Evolutionary conservation across 805 yeast species (phyloP), one percentile per base, ranked within the genome.

Genomic region (Debaryomyces hansenii): DNA sequence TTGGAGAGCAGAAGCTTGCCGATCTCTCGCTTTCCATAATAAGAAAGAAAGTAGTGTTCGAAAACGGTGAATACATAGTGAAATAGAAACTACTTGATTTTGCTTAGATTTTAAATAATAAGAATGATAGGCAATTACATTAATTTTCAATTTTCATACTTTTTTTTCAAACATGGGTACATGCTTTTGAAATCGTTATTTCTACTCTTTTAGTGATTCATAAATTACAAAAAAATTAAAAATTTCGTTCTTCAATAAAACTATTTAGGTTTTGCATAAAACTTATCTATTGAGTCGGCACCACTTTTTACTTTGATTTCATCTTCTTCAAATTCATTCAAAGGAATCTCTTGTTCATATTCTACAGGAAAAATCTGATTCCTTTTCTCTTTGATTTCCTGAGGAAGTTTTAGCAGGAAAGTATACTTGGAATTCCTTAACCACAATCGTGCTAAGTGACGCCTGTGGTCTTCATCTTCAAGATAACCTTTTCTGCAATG

Each of bases 401-500:
- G 29, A 12, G 52, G 52, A 16, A 41, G 42, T 15, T 28, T 27
- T n/a, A 45, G 15, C 15, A 37, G 20, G 16, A 42, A 12, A 15
- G 49, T 42, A 24, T 41, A 48, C 40, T 48, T 48, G 15, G 52
- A 48, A 41, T 48, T 45, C 14, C 52, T 21, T 20, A 48, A 47
- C 52, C 52, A 48, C 32, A 48, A 42, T 20, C 52, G 37, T 5
- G 42, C 52, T 27, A 48, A 37, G 32, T 48, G 52, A 38, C 52
- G 41, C 31, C 52, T 48, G 32, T 48, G 46, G 11, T 33, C 40
- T 6, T 42, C 24, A 39, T 48, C 47, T 35, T 48, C 52, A 5
- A 38, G 37, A 37, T 37, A 48, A 8, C 52, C 52, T 14, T 45
- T 43, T 18, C 52, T 45, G 16, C 46, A 48, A 33, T 48, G 52